Conservation (phyloP, 2,329 filamentous ascomycete species). For the Botrytis paeoniae region DNA sequence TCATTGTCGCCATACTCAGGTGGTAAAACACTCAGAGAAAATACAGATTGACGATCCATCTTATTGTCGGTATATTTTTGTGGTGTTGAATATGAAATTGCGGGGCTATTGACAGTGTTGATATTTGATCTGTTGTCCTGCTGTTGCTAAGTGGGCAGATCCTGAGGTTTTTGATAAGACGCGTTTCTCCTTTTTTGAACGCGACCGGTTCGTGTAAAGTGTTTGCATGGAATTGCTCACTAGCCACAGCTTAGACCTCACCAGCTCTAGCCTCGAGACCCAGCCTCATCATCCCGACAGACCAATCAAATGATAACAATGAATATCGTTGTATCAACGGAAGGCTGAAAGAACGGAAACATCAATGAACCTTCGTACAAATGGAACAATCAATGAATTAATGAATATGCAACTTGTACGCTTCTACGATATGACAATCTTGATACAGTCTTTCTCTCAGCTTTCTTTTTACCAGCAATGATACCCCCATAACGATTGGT, state of each 20-base stretch:
- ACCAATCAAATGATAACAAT: neutral
- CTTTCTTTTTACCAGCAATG: slow-evolving; percentile 31
- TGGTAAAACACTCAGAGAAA: slow-evolving; percentile 77
- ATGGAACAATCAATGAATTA: slow-evolving; percentile 2
- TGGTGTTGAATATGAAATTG: slow-evolving; percentile 2
- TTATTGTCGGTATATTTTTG: slow-evolving; percentile 16
- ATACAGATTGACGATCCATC: slow-evolving; percentile 89
- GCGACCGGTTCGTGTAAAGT: slow-evolving; percentile 24
- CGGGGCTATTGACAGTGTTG: slow-evolving; percentile 3
- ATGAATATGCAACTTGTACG: slow-evolving; percentile 4
- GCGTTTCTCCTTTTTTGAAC: slow-evolving; percentile 18
- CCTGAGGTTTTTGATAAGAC: slow-evolving; percentile 18
- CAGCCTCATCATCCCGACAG: neutral
- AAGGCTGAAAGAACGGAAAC: slow-evolving; percentile 22
- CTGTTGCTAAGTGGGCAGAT: slow-evolving; percentile 12
- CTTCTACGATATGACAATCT: neutral
- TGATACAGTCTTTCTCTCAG: neutral
- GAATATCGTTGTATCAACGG: neutral
- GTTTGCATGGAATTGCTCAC: slow-evolving; percentile 12
- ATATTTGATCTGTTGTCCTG: slow-evolving; percentile 13
- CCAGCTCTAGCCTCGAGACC: slow-evolving; percentile 8
- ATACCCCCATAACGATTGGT: slow-evolving; percentile 35
- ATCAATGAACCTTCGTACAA: neutral
- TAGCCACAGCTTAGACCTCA: neutral
- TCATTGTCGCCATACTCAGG: slow-evolving; percentile 59